Evolutionary conservation across 495 filamentous ascomycete species (phyloP), one percentile per base, ranked within the genome.

Genomic region (Tuber microsphaerosporum): DNA sequence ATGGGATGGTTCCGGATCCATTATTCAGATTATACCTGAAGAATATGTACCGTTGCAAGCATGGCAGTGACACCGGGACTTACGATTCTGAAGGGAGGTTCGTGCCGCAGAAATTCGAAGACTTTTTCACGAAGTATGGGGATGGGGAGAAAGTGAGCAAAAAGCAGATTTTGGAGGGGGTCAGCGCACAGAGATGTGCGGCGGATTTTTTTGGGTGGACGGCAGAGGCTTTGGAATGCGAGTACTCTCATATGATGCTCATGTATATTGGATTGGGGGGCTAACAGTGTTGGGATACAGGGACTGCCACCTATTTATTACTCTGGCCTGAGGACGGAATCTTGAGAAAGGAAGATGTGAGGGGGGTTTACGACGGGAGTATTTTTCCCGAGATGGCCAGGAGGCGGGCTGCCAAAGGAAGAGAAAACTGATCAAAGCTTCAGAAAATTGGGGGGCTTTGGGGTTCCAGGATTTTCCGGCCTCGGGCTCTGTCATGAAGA

Each of bases 61-160:
- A 89, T 71, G 88, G 88, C n/a, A 86, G 84, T 51, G 88, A 89
- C 75, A 86, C 83, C 26, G 86, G 85, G 10, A 84, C 82, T 8
- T 89, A 85, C 73, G 88, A 89, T 79, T 83, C 76, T 14, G 88
- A 90, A 79, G 88, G 88, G 1, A 83, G 88, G 0, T 88, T 89
- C 75, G 74, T 86, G 8, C 87, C 87, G 71, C 86, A 88, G 83
- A 79, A 80, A 17, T 89, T 90, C 77, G 88, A 90, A 83, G 87
- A 89, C 75, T 79, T 88, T 79, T 90, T 90, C 72, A 79, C 83
- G 69, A 89, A 89, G 83, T 89, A 86, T 77, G 87, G 86, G 69
- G 65, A 68, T 74, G 77, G 76, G 77, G 75, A 84, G 72, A 76
- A 82, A 12, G 71, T 86, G 42, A 83, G 80, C 4, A 39, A 85